Percentiles rank a stretch among this genome's conserved stretches.
Evolutionary conservation across 306 rosid species (phyloP).

Genomic region (Lathyrus sativus): DNA sequence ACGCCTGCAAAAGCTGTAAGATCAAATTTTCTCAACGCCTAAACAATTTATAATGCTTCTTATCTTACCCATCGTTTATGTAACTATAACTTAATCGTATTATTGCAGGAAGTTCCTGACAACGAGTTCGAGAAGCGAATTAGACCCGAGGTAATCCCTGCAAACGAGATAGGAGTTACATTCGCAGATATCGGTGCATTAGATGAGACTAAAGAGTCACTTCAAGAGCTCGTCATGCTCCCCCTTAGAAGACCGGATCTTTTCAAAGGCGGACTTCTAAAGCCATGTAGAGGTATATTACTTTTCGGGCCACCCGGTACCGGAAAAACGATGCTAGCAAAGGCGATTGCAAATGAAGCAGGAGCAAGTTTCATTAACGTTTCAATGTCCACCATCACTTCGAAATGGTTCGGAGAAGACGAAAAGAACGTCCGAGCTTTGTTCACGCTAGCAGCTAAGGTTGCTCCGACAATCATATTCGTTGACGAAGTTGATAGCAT

Average conservation of each 20-base stretch:
- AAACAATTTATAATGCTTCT: neutral
- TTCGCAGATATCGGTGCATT: slow-evolving; percentile 80
- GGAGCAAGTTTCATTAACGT: slow-evolving; percentile 86
- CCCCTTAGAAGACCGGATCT: slow-evolving; percentile 90
- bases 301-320: slow-evolving; percentile 95
- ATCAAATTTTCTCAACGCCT: slow-evolving; percentile 34
- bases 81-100: slow-evolving; percentile 6
- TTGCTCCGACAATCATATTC: slow-evolving; percentile 79
- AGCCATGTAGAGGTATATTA: slow-evolving; percentile 80
- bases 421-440: slow-evolving; percentile 83
- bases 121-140: slow-evolving; percentile 86
- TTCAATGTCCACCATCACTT: slow-evolving; percentile 86
- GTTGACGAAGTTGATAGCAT: slow-evolving; percentile 92
- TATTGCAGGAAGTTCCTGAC: slow-evolving; percentile 69
- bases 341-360: slow-evolving; percentile 83
- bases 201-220: slow-evolving; percentile 76
- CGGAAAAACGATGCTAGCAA: slow-evolving; percentile 88
- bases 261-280: slow-evolving; percentile 79
- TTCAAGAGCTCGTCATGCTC: slow-evolving; percentile 83
- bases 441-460: slow-evolving; percentile 82
- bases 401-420: slow-evolving; percentile 90
- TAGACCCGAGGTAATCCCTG: slow-evolving; percentile 76
- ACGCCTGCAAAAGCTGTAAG: slow-evolving; percentile 68
- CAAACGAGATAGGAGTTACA: slow-evolving; percentile 81
- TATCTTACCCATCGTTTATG: neutral